Evolutionary conservation across 1,139 yeast genomes (phyloP).

Genomic region (Blastobotrys proliferans): DNA sequence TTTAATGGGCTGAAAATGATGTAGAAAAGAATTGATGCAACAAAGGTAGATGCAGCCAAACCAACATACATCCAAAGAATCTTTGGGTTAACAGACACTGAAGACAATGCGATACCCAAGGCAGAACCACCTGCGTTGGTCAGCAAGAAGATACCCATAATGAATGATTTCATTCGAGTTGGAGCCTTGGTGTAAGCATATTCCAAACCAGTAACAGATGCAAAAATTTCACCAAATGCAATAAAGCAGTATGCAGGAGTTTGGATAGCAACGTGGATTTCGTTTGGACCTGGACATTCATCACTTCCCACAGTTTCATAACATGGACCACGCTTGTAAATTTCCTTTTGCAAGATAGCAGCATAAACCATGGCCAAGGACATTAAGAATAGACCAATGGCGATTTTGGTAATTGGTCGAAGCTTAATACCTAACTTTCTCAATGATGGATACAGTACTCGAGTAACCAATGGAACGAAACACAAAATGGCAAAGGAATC

Average conservation of each 20-base stretch:
- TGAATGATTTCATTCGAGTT: slow-evolving; percentile 57
- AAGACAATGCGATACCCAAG: slow-evolving; percentile 64
- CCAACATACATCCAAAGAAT: slow-evolving; percentile 64
- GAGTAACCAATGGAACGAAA: slow-evolving; percentile 57
- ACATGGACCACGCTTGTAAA: slow-evolving; percentile 75
- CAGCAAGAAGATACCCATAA: slow-evolving; percentile 57
- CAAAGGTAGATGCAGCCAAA: slow-evolving; percentile 52
- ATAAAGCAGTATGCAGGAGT: slow-evolving; percentile 60
- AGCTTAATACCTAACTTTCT: slow-evolving; percentile 43
- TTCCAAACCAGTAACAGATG: slow-evolving; percentile 62
- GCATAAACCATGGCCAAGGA: slow-evolving; percentile 71
- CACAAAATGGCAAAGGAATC: slow-evolving; percentile 58
- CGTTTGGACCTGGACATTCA: slow-evolving; percentile 41
- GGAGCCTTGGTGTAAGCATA: slow-evolving; percentile 72
- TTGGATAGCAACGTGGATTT: slow-evolving; percentile 58
- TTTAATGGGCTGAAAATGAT: slow-evolving; percentile 54
- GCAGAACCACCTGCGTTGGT: slow-evolving; percentile 68
- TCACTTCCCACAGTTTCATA: slow-evolving; percentile 43
- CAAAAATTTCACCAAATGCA: slow-evolving; percentile 60
- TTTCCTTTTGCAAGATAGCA: slow-evolving; percentile 70
- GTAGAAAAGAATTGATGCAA: slow-evolving; percentile 65
- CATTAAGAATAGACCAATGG: slow-evolving; percentile 69
- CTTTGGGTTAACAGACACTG: slow-evolving; percentile 63
- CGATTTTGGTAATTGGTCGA: slow-evolving; percentile 63
- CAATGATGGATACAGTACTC: slow-evolving; percentile 50